A percentile compares a stretch with the other conserved stretches of the same genome.
Conservation (phyloP, 2,329 filamentous ascomycete genomes). For the Penicillium sp. region DNA sequence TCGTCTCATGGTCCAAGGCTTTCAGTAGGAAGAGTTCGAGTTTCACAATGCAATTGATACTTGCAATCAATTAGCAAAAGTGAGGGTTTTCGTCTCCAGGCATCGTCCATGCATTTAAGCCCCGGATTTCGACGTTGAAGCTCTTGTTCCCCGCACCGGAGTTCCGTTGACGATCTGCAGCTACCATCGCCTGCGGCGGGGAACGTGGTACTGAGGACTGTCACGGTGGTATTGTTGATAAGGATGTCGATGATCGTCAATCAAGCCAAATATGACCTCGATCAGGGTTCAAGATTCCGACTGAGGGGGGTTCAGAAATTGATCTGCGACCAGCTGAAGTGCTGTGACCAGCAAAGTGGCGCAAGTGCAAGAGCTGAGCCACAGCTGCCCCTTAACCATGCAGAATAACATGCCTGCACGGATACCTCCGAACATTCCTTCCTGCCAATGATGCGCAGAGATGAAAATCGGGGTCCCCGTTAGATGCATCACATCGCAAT, state of each 20-base stretch:
- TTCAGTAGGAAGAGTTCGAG: neutral
- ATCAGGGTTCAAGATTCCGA: neutral
- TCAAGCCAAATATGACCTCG: neutral
- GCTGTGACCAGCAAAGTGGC: neutral
- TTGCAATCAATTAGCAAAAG: neutral
- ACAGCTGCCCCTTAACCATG: neutral
- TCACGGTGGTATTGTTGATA: constrained; percentile 14
- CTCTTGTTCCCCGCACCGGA: constrained; percentile 18
- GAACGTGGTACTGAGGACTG: constrained; percentile 8
- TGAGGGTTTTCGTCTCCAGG: neutral
- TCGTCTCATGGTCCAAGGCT: constrained; percentile 3
- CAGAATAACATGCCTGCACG: neutral
- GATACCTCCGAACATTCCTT: neutral
- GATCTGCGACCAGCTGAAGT: neutral
- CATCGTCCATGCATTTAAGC: neutral
- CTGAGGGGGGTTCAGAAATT: neutral
- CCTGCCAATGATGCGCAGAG: neutral
- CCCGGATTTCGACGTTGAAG: neutral
- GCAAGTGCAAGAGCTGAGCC: neutral
- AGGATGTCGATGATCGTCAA: neutral
- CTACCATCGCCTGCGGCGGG: constrained; percentile 8
- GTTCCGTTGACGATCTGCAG: constrained; percentile 8
- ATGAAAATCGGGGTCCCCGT: neutral
- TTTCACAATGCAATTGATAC: neutral
- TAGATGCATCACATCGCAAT: constrained; percentile 2